Base-by-base conservation (phyloP, 106 monocot species). In the Xerophyta viscosa region DNA sequence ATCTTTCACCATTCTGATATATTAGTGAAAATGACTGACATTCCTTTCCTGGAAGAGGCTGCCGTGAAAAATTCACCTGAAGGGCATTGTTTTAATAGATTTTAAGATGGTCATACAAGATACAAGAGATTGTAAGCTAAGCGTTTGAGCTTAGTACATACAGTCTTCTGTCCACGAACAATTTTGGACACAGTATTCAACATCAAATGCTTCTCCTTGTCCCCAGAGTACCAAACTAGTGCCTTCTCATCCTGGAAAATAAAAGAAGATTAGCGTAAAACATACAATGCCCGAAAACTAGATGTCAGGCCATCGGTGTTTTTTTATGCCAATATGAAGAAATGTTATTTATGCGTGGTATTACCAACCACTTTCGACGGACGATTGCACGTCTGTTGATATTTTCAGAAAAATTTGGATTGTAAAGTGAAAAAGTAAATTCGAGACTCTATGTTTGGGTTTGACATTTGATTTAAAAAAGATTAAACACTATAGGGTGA, bases 51-150 rank as follows among this genome's bases (percentile, higher is more conserved):
- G 66, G 65, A 36, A 66, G 68, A 57, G 62, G 44, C 20, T 73
- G 78, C 22, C 72, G 61, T 17, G 63, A 67, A 80, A 92, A 92
- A 52, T 79, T 92, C 61, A 71, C 76, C 87, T 92, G 71, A 39
- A 73, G 43, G 70, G 50, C 28, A 27, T 2, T n/a, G 7, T 24
- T 24, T 49, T 31, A 9, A 41, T 30, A n/a, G 9, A 33, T 39
- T 41, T 8, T 46, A 48, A 57, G 24, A 37, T 8, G 8, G 17
- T 22, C 3, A 17, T 20, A 14, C 31, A 26, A 27, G 24, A 0
- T 10, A 39, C 3, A 20, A 29, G 23, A 5, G 33, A 1, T 6
- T 20, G 24, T 52, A 31, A 14, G 30, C n/a, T 22, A 48, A 19
- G 2, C 18, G n/a, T 66, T 29, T 8, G 5, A 24, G 27, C 23